Conservation (phyloP, 2,329 filamentous ascomycete species). For the Albophoma yamanashiensis region DNA sequence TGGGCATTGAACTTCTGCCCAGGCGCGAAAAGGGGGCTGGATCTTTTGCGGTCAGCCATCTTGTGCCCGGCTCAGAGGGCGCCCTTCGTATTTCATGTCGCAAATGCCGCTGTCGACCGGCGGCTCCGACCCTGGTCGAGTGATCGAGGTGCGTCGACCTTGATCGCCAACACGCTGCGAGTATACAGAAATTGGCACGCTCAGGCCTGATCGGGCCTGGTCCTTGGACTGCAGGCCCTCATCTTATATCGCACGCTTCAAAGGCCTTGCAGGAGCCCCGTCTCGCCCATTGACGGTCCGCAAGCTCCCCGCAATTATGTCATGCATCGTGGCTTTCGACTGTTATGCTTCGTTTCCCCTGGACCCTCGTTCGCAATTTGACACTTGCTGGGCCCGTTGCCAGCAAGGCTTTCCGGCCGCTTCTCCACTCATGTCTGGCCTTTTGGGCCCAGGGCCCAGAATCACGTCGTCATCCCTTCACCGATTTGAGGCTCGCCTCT, state of each 20-base stretch:
- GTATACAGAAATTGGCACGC: background rate
- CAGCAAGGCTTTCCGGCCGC: background rate
- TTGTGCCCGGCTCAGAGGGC: background rate
- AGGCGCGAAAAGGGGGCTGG: background rate
- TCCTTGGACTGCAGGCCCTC: slow-evolving; percentile 2
- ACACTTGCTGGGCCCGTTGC: background rate
- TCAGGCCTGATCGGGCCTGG: slow-evolving; percentile 3
- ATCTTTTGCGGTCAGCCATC: background rate
- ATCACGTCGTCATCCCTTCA: background rate
- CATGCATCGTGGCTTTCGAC: slow-evolving; percentile 28
- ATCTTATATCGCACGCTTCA: background rate
- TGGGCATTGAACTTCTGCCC: background rate
- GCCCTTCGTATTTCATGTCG: background rate
- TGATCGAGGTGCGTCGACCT: background rate
- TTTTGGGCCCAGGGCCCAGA: background rate
- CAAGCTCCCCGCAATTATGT: slow-evolving; percentile 31
- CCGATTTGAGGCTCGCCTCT: background rate
- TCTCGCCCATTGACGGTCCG: background rate
- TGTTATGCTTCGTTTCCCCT: background rate
- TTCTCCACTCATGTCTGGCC: background rate
- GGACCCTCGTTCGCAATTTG: background rate
- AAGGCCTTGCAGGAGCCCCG: background rate
- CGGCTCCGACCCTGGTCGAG: background rate
- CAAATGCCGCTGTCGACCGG: background rate
- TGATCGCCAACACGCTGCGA: background rate